Percentiles rank a stretch among this genome's conserved stretches.
These are phyloP conservation scores for Paraphoma sp. DNA, from an alignment of 2,329 filamentous ascomycete genomes.

Conservation along the genomic window DNA sequence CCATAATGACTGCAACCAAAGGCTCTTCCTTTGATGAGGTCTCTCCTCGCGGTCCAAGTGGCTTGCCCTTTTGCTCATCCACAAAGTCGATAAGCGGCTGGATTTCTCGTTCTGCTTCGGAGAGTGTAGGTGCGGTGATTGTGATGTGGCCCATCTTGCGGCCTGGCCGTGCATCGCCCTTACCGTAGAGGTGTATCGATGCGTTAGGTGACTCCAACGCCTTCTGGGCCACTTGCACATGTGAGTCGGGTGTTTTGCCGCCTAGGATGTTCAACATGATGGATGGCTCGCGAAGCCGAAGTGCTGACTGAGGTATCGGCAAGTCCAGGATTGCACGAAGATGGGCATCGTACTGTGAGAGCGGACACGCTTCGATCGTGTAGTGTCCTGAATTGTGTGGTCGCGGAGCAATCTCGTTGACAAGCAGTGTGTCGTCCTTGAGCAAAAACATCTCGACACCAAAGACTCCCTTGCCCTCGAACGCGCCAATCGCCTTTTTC, in stretches of 20 bases:
- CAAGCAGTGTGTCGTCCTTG: conserved; percentile 70
- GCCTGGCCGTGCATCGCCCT: conserved; percentile 79
- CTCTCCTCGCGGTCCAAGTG: conserved; percentile 22
- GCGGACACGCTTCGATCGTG: conserved; percentile 88
- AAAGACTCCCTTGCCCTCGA: conserved; percentile 91
- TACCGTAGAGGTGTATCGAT: conserved; percentile 88
- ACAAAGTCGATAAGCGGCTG: conserved; percentile 73
- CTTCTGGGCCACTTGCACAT: conserved; percentile 63
- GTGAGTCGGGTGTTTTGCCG: conserved; percentile 69
- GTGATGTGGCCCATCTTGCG: conserved; percentile 97
- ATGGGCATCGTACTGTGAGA: conserved; percentile 93
- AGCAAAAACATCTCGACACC: conserved; percentile 96
- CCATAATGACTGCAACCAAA: conserved; percentile 81
- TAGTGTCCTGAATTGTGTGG: conserved; percentile 94
- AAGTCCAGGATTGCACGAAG: conserved; percentile 80
- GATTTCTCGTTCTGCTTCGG: conserved; percentile 70
- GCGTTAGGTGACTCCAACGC: conserved; percentile 66
- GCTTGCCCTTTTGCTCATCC: conserved; percentile 60
- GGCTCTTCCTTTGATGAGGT: conserved; percentile 48
- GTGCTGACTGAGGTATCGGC: conserved; percentile 58
- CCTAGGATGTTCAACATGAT: conserved; percentile 87
- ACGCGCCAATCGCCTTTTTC: conserved; percentile 76
- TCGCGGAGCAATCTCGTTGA: conserved; percentile 87
- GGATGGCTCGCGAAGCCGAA: conserved; percentile 64
- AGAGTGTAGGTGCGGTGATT: conserved; percentile 72